Conservation (phyloP, 2,329 filamentous ascomycete genomes). For the Hypoxylon rubiginosum region DNA sequence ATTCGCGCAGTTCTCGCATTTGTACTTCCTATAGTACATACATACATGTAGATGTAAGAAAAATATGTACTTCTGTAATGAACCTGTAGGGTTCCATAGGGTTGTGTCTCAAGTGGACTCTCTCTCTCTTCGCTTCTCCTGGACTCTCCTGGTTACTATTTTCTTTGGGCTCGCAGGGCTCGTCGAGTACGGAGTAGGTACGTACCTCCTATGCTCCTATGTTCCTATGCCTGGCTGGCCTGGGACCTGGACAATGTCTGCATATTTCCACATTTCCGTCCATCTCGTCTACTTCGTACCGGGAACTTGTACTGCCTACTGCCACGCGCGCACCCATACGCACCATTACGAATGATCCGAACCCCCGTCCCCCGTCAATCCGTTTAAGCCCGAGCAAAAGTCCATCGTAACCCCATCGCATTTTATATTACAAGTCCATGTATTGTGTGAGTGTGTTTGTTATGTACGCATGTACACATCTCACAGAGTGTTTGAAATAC, state of each 20-base stretch:
- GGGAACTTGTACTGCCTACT: constrained; percentile 9
- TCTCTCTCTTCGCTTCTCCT: not conserved
- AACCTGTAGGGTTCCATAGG: not conserved
- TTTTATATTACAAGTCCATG: constrained; percentile 36
- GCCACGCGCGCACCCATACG: constrained; percentile 34
- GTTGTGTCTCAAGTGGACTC: not conserved
- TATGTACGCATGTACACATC: not conserved
- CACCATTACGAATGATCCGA: constrained; percentile 47
- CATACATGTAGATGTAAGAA: not conserved
- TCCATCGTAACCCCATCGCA: constrained; percentile 39
- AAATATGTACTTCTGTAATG: too few species aligned
- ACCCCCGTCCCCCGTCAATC: constrained; percentile 40
- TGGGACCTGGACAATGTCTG: not conserved
- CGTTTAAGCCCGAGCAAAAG: constrained; percentile 49
- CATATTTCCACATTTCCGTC: not conserved
- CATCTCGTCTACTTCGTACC: not conserved
- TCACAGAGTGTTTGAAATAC: not conserved
- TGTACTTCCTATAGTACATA: constrained; percentile 12
- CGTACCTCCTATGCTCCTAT: too few species aligned
- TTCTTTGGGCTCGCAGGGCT: not conserved
- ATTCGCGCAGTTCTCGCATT: constrained; percentile 36
- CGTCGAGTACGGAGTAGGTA: constrained; percentile 4
- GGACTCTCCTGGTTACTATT: not conserved
- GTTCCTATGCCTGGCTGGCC: too few species aligned
- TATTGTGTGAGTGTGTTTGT: not conserved